A percentile compares a stretch with the other conserved stretches of the same genome.
These are phyloP conservation scores for Termitomyces eurrhizus DNA, from an alignment of 768 basidiomycete genomes.

Conservation along the genomic window DNA sequence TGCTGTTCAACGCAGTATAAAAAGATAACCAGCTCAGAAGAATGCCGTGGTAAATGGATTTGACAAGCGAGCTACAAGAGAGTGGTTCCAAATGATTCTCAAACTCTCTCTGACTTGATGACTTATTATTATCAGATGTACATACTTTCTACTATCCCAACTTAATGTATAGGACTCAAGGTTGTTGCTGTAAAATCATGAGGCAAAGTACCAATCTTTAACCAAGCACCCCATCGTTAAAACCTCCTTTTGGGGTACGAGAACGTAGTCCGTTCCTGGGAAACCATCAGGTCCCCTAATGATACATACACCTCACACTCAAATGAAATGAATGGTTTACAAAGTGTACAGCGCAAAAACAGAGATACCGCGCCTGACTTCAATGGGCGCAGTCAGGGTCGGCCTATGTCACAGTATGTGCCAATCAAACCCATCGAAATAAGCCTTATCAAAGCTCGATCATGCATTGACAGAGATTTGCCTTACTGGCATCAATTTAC, in stretches of 20 bases:
- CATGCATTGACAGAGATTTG: neutral
- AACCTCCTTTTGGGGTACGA: conserved; percentile 45
- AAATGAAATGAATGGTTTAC: conserved; percentile 28
- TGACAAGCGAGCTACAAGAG: neutral
- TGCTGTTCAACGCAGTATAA: conserved; percentile 1
- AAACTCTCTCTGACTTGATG: conserved; percentile 1
- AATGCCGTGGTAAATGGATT: neutral
- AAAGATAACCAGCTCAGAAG: neutral
- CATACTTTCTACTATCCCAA: neutral
- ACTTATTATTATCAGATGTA: neutral
- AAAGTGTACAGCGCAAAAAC: conserved; percentile 65
- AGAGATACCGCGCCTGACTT: conserved; percentile 43
- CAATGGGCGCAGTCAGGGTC: conserved; percentile 50
- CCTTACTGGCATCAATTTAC: conserved; percentile 8
- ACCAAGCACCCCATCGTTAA: conserved; percentile 34
- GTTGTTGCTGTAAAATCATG: conserved; percentile 16
- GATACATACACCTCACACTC: neutral
- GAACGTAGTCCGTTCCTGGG: conserved; percentile 63
- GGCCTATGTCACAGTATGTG: conserved; percentile 48
- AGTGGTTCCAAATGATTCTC: neutral
- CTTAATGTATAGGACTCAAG: neutral
- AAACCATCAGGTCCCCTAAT: neutral
- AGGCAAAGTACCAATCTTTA: conserved; percentile 46
- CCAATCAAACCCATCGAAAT: conserved; percentile 50
- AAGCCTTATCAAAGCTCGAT: neutral